Conservation (phyloP, 2,329 filamentous ascomycete species). For the Monosporascus sp. region DNA sequence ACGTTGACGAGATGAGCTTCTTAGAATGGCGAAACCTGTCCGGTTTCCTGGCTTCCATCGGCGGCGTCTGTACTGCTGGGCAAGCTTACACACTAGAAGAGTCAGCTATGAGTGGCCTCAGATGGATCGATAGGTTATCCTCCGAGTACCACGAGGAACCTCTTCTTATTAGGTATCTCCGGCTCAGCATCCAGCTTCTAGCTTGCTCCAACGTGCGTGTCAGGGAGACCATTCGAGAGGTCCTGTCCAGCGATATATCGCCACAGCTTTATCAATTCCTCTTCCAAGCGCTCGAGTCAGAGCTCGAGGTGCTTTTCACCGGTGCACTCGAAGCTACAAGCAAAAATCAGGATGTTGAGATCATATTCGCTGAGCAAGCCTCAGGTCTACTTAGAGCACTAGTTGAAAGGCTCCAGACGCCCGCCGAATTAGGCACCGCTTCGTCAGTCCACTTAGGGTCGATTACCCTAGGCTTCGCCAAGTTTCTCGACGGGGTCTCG, state of each 20-base stretch:
- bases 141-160: slow-evolving; percentile 57
- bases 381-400: slow-evolving; percentile 58
- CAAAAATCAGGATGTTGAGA: slow-evolving; percentile 52
- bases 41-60: slow-evolving; percentile 61
- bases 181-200: slow-evolving; percentile 58
- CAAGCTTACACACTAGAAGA: slow-evolving; percentile 54
- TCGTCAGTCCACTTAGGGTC: slow-evolving; percentile 59
- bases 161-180: slow-evolving; percentile 54
- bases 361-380: slow-evolving; percentile 63
- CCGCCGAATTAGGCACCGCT: slow-evolving; percentile 56
- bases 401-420: slow-evolving; percentile 58
- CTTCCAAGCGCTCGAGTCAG: slow-evolving; percentile 59
- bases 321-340: slow-evolving; percentile 46
- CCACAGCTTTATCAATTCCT: slow-evolving; percentile 55
- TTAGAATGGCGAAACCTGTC: slow-evolving; percentile 66
- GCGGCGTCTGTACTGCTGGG: slow-evolving; percentile 59
- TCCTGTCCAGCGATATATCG: slow-evolving; percentile 60
- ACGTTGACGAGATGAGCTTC: slow-evolving; percentile 49
- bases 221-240: slow-evolving; percentile 61
- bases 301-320: slow-evolving; percentile 58
- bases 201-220: slow-evolving; percentile 59
- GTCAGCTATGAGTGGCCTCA: slow-evolving; percentile 47
- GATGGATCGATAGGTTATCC: slow-evolving; percentile 59
- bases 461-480: slow-evolving; percentile 60
- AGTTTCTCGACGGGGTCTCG: slow-evolving; percentile 54